Evolutionary conservation across 2,329 filamentous ascomycete species (phyloP).

Genomic region (Periconia digitata): DNA sequence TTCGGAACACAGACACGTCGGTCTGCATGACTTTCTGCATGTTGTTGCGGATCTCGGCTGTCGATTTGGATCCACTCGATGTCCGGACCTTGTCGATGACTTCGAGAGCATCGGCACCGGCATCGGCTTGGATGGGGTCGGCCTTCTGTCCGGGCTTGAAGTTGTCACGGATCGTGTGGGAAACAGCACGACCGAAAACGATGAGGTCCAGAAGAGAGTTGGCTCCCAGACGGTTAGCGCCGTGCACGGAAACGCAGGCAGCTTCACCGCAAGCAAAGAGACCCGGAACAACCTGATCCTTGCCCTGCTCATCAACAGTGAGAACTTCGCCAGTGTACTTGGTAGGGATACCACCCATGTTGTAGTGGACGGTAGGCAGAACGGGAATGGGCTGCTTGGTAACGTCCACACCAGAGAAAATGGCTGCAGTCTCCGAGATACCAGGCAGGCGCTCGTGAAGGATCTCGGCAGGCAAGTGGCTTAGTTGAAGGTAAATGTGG

Average conservation of each 20-base stretch:
- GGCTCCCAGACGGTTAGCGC: constrained; percentile 95
- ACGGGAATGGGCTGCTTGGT: constrained; percentile 96
- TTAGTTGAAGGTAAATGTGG: constrained; percentile 97
- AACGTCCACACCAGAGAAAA: constrained; percentile 96
- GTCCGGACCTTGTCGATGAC: constrained; percentile 84
- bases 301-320: constrained; percentile 79
- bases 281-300: constrained; percentile 91
- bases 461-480: constrained; percentile 87
- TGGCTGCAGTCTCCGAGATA: constrained; percentile 97
- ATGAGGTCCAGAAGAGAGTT: constrained; percentile 98
- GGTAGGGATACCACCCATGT: constrained; percentile 99
- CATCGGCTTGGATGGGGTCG: constrained; percentile 78
- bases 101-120: constrained; percentile 83
- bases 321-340: constrained; percentile 96
- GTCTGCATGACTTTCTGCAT: constrained; percentile 99
- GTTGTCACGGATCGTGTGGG: constrained; percentile 95
- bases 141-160: constrained; percentile 81
- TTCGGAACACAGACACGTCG: constrained; percentile 95
- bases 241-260: constrained; percentile 96
- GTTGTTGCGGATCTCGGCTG: constrained; percentile 80
- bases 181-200: constrained; percentile 96
- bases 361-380: constrained; percentile 96
- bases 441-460: constrained; percentile 95
- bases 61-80: constrained; percentile 81
- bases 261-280: constrained; percentile 97